Conservation (phyloP, 2,329 filamentous ascomycete species). For the Aspergillus intermedius region DNA sequence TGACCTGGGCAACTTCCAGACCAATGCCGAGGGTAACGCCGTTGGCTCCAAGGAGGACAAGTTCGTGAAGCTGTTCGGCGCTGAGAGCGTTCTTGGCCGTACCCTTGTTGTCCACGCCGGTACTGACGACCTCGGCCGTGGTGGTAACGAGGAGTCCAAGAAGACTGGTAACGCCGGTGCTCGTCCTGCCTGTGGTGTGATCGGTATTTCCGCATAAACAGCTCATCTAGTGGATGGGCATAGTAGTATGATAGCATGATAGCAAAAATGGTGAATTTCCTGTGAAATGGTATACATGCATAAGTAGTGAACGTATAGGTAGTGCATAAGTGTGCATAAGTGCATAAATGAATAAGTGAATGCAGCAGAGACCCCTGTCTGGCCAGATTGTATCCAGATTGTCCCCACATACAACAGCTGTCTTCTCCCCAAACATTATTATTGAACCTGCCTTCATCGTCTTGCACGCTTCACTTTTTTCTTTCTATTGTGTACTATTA, state of each 20-base stretch:
- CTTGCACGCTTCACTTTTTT: neutral
- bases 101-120: slow-evolving; percentile 92
- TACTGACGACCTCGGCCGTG: slow-evolving; percentile 94
- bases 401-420: too few relatives aligned
- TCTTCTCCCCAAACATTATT: too few relatives aligned
- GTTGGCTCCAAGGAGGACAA: slow-evolving; percentile 74
- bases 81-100: slow-evolving; percentile 89
- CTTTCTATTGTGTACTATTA: slow-evolving; percentile 4
- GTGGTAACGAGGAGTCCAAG: slow-evolving; percentile 86
- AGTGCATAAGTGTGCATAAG: too few relatives aligned
- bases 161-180: slow-evolving; percentile 95
- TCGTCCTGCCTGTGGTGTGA: slow-evolving; percentile 92
- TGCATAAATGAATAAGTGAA: too few relatives aligned
- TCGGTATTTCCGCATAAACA: slow-evolving; percentile 72
- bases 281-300: too few relatives aligned
- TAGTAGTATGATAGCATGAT: too few relatives aligned
- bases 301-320: too few relatives aligned
- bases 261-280: too few relatives aligned
- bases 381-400: too few relatives aligned
- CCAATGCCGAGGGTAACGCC: slow-evolving; percentile 84
- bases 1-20: slow-evolving; percentile 96
- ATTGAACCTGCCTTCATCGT: too few relatives aligned
- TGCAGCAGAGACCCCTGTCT: too few relatives aligned
- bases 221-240: slow-evolving; percentile 1
- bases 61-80: slow-evolving; percentile 90